Evolutionary conservation across 345 rosid genomes (phyloP).

Genomic region (Excoecaria agallocha): DNA sequence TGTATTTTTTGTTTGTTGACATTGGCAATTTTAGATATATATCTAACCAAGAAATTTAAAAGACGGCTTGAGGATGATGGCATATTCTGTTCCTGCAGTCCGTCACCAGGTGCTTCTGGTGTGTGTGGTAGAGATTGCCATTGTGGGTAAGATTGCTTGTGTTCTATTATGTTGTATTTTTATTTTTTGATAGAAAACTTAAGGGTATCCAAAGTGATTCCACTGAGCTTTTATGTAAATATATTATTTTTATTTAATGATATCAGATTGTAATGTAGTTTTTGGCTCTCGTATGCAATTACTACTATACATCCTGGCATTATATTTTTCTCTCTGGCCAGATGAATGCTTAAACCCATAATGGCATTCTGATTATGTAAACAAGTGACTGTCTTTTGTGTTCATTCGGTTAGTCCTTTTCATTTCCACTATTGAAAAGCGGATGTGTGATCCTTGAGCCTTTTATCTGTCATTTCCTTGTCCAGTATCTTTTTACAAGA

Average conservation of each 20-base stretch:
- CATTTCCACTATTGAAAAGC: not conserved
- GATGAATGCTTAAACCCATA: not conserved
- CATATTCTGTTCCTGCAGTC: constrained; percentile 86
- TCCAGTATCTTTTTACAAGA: not conserved
- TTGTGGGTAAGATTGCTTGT: constrained; percentile 71
- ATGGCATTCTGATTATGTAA: not conserved
- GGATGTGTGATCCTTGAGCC: not conserved
- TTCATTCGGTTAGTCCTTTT: not conserved
- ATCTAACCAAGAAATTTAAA: constrained; percentile 75
- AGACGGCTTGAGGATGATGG: constrained; percentile 86
- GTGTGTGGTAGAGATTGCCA: constrained; percentile 89
- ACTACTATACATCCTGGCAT: not conserved
- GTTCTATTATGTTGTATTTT: constrained; percentile 4
- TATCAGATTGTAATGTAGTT: not conserved
- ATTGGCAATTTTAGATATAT: constrained; percentile 61
- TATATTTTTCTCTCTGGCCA: not conserved
- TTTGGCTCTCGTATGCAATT: not conserved
- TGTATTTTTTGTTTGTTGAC: constrained; percentile 20
- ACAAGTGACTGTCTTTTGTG: too few relatives aligned
- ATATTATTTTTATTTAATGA: not conserved
- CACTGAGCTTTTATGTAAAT: not conserved
- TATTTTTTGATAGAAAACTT: not conserved
- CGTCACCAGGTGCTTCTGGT: constrained; percentile 54
- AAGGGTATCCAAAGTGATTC: not conserved
- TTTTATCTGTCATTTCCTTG: not conserved